Conservation (phyloP, 441 rosid genomes). For the Croton setiger region DNA sequence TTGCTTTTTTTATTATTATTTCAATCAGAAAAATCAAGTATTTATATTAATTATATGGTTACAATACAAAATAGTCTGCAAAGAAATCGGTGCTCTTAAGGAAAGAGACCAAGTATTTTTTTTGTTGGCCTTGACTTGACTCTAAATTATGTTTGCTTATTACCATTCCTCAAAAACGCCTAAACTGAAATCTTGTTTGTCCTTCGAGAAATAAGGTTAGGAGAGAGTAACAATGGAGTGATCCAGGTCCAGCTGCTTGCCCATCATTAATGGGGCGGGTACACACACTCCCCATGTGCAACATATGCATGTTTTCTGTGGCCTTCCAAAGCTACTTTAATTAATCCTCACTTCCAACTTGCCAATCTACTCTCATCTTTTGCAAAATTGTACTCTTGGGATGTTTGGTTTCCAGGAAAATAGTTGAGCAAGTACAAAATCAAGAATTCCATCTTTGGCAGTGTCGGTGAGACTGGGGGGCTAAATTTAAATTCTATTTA, state of each 20-base stretch:
- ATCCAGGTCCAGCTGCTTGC: conserved; percentile 30
- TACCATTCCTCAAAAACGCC: no score
- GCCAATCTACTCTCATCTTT: not conserved
- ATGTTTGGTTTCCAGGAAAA: not conserved
- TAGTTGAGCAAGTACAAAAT: not conserved
- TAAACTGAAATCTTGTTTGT: not conserved
- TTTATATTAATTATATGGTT: no score
- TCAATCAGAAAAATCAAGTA: no score
- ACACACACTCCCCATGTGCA: conserved; percentile 32
- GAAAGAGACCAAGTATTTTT: no score
- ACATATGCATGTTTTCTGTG: not conserved
- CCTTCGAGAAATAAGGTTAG: not conserved
- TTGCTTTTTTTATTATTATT: no score
- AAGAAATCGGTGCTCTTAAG: no score
- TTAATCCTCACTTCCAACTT: not conserved
- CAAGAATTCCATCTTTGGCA: no score
- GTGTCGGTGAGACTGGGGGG: no score
- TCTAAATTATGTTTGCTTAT: no score
- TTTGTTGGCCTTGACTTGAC: no score
- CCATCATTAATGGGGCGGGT: conserved; percentile 15
- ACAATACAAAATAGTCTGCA: no score
- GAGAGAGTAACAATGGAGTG: not conserved
- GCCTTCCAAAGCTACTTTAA: conserved; percentile 4
- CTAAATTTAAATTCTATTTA: no score
- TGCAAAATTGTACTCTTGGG: not conserved